Percentiles rank a stretch among this genome's conserved stretches.
These are phyloP conservation scores for Straminergon stramineum DNA, from an alignment of 225 moss, liverwort and hornwort genomes.

Conservation along the genomic window DNA sequence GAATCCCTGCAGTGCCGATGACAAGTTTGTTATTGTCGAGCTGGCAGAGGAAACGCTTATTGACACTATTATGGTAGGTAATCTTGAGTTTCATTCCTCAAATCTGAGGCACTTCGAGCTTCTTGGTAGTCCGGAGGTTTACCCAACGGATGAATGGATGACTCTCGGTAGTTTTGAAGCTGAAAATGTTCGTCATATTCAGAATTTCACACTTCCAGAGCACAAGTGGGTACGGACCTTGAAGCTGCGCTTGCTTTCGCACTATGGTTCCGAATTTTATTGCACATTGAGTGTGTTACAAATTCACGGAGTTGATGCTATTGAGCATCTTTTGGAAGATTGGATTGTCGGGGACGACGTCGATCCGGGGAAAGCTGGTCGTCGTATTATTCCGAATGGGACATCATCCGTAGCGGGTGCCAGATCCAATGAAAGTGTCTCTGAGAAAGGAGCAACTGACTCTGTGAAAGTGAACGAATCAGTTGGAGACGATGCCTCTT, in stretches of 20 bases:
- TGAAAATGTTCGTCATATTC: slow-evolving; percentile 76
- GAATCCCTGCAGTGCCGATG: slow-evolving; percentile 88
- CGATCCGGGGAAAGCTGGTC: slow-evolving; percentile 28
- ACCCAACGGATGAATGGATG: slow-evolving; percentile 83
- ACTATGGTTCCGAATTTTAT: slow-evolving; percentile 91
- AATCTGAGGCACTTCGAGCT: slow-evolving; percentile 86
- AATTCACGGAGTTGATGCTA: slow-evolving; percentile 88
- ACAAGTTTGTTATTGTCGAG: slow-evolving; percentile 69
- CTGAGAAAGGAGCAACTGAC: slow-evolving; percentile 5
- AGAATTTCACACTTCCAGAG: slow-evolving; percentile 71
- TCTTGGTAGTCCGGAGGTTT: slow-evolving; percentile 69
- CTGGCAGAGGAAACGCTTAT: slow-evolving; percentile 94
- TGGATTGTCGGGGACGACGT: slow-evolving; percentile 79
- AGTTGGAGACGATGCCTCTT: background rate
- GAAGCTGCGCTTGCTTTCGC: slow-evolving; percentile 75
- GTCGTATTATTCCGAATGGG: slow-evolving; percentile 29
- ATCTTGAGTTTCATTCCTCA: slow-evolving; percentile 92
- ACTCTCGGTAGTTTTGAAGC: slow-evolving; percentile 78
- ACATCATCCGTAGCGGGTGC: slow-evolving; percentile 9
- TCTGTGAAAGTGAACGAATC: slow-evolving; percentile 8
- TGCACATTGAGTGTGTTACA: slow-evolving; percentile 80
- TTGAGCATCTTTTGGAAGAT: slow-evolving; percentile 84
- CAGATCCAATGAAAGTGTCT: background rate
- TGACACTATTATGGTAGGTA: slow-evolving; percentile 68
- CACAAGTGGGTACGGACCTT: slow-evolving; percentile 83